Conservation (phyloP, 2,329 filamentous ascomycete species). For the Sphaerulina populicola region DNA sequence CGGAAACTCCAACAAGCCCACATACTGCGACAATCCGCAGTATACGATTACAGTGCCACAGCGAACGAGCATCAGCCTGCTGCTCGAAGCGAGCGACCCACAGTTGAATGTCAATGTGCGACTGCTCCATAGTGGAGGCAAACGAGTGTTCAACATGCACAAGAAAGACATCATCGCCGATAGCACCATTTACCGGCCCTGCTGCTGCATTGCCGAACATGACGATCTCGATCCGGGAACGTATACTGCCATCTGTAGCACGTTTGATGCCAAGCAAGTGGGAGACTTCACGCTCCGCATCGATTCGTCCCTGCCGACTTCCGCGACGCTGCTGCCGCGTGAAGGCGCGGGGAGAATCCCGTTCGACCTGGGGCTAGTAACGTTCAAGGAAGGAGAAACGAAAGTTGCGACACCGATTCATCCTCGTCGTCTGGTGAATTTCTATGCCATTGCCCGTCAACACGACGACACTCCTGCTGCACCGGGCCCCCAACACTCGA, state of each 20-base stretch:
- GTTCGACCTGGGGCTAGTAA: slow-evolving; percentile 48
- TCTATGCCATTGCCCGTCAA: slow-evolving; percentile 27
- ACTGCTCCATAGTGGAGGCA: slow-evolving; percentile 67
- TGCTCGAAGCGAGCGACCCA: slow-evolving; percentile 59
- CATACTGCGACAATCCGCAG: slow-evolving; percentile 81
- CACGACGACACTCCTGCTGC: slow-evolving; percentile 6
- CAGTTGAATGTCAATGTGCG: slow-evolving; percentile 77
- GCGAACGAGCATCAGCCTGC: slow-evolving; percentile 57
- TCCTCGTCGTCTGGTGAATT: slow-evolving; percentile 42
- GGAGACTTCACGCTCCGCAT: slow-evolving; percentile 68
- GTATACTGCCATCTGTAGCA: slow-evolving; percentile 86
- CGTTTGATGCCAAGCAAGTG: slow-evolving; percentile 72
- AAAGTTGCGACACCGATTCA: slow-evolving; percentile 47
- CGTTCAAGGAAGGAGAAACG: slow-evolving; percentile 45
- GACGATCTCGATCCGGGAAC: slow-evolving; percentile 56
- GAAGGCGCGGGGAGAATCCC: slow-evolving; percentile 69
- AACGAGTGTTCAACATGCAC: slow-evolving; percentile 60
- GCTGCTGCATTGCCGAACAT: slow-evolving; percentile 62
- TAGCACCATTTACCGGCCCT: slow-evolving; percentile 80
- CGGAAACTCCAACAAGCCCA: slow-evolving; percentile 67
- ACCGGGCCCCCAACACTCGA: slow-evolving; percentile 11
- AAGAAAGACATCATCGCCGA: slow-evolving; percentile 70
- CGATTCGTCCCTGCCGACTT: slow-evolving; percentile 53
- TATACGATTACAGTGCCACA: slow-evolving; percentile 57
- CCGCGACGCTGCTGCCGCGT: slow-evolving; percentile 54